Conservation (phyloP, 192 early-diverging fungal genomes). For the Linnemannia elongata region DNA sequence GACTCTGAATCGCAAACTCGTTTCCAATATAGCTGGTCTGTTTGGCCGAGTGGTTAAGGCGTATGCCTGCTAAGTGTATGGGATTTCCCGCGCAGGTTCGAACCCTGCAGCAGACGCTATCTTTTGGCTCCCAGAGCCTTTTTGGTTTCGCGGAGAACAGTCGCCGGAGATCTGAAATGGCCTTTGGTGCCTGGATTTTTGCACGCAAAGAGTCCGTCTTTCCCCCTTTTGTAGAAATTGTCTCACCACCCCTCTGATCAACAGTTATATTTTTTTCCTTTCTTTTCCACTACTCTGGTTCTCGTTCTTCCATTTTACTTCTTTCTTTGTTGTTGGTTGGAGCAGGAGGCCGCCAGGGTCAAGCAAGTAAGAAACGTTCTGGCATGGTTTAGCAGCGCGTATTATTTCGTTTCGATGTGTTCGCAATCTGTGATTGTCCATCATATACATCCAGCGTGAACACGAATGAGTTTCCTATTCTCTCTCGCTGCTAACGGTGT, state of each 20-base stretch:
- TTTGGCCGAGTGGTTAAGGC: conserved; percentile 55
- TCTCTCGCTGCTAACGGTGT: too few relatives aligned
- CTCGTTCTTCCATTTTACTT: too few relatives aligned
- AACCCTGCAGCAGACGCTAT: conserved; percentile 54
- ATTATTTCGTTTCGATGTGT: not conserved
- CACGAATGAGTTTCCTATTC: not conserved
- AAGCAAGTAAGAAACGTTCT: not conserved
- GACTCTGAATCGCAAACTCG: not conserved
- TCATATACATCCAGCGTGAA: not conserved
- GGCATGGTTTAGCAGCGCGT: not conserved
- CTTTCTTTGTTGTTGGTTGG: too few relatives aligned
- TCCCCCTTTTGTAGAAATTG: too few relatives aligned
- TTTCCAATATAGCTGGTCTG: not conserved
- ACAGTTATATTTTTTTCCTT: too few relatives aligned
- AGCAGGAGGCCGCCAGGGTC: too few relatives aligned
- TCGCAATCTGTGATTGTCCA: not conserved
- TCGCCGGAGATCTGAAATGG: not conserved
- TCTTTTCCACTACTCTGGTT: too few relatives aligned
- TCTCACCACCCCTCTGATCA: too few relatives aligned
- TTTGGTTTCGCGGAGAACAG: not conserved
- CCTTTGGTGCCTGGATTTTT: not conserved
- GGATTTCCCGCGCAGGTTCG: conserved; percentile 56
- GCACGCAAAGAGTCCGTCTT: too few relatives aligned
- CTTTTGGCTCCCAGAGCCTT: not conserved
- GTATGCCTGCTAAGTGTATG: conserved; percentile 57